Percentiles rank a stretch among this genome's conserved stretches.
These are phyloP conservation scores for Kwoniella bestiolae DNA, from an alignment of 768 basidiomycete species.

Conservation along the genomic window DNA sequence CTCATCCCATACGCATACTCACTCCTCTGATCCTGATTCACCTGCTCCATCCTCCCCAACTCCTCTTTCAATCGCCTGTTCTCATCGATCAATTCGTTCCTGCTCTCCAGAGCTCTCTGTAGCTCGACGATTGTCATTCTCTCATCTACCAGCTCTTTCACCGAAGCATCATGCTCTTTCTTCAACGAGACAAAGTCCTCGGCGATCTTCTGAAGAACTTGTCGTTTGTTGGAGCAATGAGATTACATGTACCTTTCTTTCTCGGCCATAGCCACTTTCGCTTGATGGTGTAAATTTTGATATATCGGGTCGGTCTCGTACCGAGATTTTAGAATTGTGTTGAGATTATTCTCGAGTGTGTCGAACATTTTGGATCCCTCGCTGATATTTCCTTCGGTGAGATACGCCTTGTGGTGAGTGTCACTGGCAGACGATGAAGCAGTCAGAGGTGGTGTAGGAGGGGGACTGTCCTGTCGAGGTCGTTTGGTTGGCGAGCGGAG, in stretches of 20 bases:
- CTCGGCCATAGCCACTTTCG: not conserved
- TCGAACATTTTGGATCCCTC: not conserved
- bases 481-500: not conserved
- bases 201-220: not conserved
- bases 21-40: not conserved
- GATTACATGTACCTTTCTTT: not conserved
- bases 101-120: not conserved
- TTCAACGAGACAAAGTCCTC: not conserved
- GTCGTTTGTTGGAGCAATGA: not conserved
- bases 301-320: not conserved
- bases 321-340: not conserved
- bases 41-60: not conserved
- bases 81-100: not conserved
- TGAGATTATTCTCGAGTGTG: not conserved
- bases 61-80: not conserved
- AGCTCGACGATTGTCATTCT: not conserved
- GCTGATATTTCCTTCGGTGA: too few species aligned
- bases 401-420: not conserved
- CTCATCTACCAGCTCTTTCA: not conserved
- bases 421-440: not conserved
- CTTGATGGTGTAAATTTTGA: not conserved
- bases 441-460: not conserved
- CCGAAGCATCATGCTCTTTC: not conserved
- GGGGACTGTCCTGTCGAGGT: not conserved
- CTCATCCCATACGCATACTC: not conserved